Conservation (phyloP, 2,329 filamentous ascomycete species). For the Metarhizium humberi region DNA sequence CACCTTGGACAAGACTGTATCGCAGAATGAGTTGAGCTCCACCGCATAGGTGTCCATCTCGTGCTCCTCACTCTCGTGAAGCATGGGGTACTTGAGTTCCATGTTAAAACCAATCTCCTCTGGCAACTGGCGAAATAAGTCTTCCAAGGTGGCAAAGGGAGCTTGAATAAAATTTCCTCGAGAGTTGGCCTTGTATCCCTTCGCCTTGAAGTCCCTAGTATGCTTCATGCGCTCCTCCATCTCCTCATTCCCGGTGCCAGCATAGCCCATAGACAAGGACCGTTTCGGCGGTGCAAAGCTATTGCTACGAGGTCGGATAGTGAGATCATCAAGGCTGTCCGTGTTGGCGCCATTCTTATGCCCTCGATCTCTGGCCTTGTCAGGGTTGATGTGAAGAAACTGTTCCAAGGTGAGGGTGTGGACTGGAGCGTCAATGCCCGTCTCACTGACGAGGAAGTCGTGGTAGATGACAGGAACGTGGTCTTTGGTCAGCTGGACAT, state of each 20-base stretch:
- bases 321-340: slow-evolving; percentile 1
- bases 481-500: slow-evolving; percentile 98
- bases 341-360: not conserved
- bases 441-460: slow-evolving; percentile 95
- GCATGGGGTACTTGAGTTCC: slow-evolving; percentile 98
- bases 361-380: slow-evolving; percentile 24
- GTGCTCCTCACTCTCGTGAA: slow-evolving; percentile 88
- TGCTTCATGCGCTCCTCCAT: slow-evolving; percentile 88
- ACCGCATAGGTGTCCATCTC: slow-evolving; percentile 96
- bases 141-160: slow-evolving; percentile 89
- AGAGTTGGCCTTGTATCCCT: slow-evolving; percentile 93
- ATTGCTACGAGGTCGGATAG: slow-evolving; percentile 20
- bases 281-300: slow-evolving; percentile 33
- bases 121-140: slow-evolving; percentile 80
- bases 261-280: slow-evolving; percentile 46
- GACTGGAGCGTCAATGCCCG: slow-evolving; percentile 91
- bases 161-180: slow-evolving; percentile 92
- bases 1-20: slow-evolving; percentile 82
- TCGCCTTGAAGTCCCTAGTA: slow-evolving; percentile 86
- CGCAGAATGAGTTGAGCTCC: slow-evolving; percentile 92
- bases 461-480: slow-evolving; percentile 98
- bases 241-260: slow-evolving; percentile 26
- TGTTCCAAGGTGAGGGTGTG: slow-evolving; percentile 92
- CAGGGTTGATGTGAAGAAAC: slow-evolving; percentile 77
- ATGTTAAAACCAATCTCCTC: slow-evolving; percentile 90